A percentile compares a stretch with the other conserved stretches of the same genome.
These are phyloP conservation scores for Pseudonitzschia multistriata DNA, from an alignment of 108 stramenopile genomes.

Conservation along the genomic window DNA sequence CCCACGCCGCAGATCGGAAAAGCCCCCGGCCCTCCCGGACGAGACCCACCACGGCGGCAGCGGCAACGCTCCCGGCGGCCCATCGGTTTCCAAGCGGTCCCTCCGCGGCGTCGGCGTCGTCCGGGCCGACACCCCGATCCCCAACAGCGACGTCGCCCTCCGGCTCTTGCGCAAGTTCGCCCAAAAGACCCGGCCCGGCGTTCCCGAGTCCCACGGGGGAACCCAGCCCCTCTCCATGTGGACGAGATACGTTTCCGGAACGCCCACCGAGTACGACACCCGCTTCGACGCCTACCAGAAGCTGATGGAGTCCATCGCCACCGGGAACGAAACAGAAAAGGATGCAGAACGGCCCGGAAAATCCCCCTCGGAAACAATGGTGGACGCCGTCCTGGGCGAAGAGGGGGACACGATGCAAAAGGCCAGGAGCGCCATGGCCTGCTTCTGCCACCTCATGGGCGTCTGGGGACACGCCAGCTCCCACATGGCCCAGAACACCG, in stretches of 20 bases:
- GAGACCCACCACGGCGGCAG: background rate
- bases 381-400: conserved; percentile 53
- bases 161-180: conserved; percentile 72
- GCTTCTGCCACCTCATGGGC: conserved; percentile 56
- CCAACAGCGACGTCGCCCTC: conserved; percentile 56
- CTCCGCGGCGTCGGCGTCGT: conserved; percentile 31
- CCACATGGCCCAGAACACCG: conserved; percentile 28
- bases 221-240: conserved; percentile 35
- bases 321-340: conserved; percentile 21
- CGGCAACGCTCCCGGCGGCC: no score
- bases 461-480: conserved; percentile 65
- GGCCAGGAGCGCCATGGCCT: conserved; percentile 46
- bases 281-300: conserved; percentile 49
- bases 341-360: conserved; percentile 14
- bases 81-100: background rate
- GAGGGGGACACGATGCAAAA: conserved; percentile 53
- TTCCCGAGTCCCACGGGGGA: conserved; percentile 65
- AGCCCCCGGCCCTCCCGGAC: background rate
- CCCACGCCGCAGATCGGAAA: background rate
- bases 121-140: conserved; percentile 44
- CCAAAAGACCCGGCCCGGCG: conserved; percentile 46
- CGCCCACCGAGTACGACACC: conserved; percentile 24
- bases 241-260: conserved; percentile 51
- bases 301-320: conserved; percentile 36
- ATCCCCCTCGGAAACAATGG: conserved; percentile 25